Percentiles rank a stretch among this genome's conserved stretches.
Conservation (phyloP, 768 basidiomycete genomes). For the Ramaria sp. region DNA sequence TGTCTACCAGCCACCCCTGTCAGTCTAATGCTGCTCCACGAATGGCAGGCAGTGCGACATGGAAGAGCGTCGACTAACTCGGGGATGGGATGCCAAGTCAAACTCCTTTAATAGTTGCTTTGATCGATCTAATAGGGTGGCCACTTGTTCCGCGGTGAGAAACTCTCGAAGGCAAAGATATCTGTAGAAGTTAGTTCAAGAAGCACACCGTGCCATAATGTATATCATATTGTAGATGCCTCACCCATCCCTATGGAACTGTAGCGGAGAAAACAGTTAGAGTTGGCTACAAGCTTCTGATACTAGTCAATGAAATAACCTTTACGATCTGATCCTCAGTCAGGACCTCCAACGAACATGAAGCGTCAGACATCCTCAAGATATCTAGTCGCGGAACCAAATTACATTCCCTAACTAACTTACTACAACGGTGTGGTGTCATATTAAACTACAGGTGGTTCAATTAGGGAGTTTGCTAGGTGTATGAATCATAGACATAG, state of each 20-base stretch:
- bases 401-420: not conserved
- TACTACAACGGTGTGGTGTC: no score
- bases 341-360: constrained; percentile 31
- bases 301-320: constrained; percentile 21
- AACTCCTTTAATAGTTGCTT: constrained; percentile 74
- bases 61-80: constrained; percentile 33
- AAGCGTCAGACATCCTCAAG: not conserved
- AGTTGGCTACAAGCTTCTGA: not conserved
- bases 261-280: not conserved
- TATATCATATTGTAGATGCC: no score
- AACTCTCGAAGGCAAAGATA: constrained; percentile 76
- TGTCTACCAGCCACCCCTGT: constrained; percentile 39
- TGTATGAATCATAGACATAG: no score
- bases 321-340: constrained; percentile 46
- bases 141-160: constrained; percentile 44
- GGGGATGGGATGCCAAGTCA: constrained; percentile 64
- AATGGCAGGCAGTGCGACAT: not conserved
- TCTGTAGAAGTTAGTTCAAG: constrained; percentile 26
- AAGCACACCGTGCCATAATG: constrained; percentile 7
- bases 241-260: constrained; percentile 55
- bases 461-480: no score
- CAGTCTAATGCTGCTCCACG: not conserved
- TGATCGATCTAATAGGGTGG: constrained; percentile 55
- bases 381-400: not conserved
- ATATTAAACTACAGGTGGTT: no score